Conservation (phyloP, 495 filamentous ascomycete species). For the Aspergillus sclerotiicarbonarius region DNA sequence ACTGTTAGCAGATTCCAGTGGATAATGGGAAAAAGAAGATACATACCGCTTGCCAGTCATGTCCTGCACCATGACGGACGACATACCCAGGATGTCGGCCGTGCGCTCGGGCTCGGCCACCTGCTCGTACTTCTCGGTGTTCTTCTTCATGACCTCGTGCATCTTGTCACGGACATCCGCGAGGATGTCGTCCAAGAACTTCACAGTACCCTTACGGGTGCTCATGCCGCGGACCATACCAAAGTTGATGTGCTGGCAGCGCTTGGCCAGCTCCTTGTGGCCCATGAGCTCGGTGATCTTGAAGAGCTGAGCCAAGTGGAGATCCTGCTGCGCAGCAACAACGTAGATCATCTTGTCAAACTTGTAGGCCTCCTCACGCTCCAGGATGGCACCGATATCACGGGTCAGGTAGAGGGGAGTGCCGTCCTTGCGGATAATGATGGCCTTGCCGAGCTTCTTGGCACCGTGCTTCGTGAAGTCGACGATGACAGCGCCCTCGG, state of each 20-base stretch:
- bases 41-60: conserved; percentile 66
- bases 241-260: conserved; percentile 71
- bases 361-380: conserved; percentile 60
- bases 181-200: conserved; percentile 69
- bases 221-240: conserved; percentile 72
- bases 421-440: conserved; percentile 67
- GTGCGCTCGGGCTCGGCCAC: conserved; percentile 57
- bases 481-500: conserved; percentile 84
- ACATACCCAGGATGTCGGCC: conserved; percentile 60
- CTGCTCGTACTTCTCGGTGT: conserved; percentile 62
- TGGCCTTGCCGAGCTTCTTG: conserved; percentile 67
- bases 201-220: conserved; percentile 66
- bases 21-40: not conserved
- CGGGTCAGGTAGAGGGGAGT: conserved; percentile 69
- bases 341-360: conserved; percentile 81
- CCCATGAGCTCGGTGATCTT: conserved; percentile 70
- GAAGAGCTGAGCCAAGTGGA: conserved; percentile 72
- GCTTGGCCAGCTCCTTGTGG: conserved; percentile 55
- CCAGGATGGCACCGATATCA: conserved; percentile 65
- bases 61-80: conserved; percentile 70
- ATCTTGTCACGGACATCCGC: conserved; percentile 63
- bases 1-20: conserved; percentile 13
- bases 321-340: conserved; percentile 65
- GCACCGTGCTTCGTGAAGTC: conserved; percentile 75
- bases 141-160: conserved; percentile 69